These are phyloP conservation scores for Tylopilus felleus DNA, from an alignment of 768 basidiomycete genomes.

Conservation along the genomic window DNA sequence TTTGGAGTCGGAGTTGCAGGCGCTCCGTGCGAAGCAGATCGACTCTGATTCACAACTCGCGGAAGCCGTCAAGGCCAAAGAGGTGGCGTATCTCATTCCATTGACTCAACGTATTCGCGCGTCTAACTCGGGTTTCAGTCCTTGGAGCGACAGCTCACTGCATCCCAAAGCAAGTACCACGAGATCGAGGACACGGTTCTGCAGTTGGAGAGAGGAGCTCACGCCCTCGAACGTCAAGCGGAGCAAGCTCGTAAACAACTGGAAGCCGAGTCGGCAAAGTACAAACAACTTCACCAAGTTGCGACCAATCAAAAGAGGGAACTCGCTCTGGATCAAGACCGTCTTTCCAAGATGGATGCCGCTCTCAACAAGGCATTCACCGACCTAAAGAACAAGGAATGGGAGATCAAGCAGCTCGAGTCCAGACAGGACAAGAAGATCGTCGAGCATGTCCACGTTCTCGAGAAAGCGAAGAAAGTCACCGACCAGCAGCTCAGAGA, in stretches of 20 bases:
- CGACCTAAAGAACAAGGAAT: slow-evolving; percentile 78
- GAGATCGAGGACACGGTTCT: slow-evolving; percentile 88
- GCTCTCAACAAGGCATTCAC: slow-evolving; percentile 79
- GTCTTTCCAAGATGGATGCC: slow-evolving; percentile 66
- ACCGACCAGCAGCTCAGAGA: slow-evolving; percentile 89
- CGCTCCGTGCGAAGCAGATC: slow-evolving; percentile 63
- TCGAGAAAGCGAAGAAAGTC: slow-evolving; percentile 92
- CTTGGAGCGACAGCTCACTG: slow-evolving; percentile 71
- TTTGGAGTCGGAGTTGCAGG: slow-evolving; percentile 69
- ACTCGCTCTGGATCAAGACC: slow-evolving; percentile 62
- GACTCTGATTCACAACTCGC: slow-evolving; percentile 63
- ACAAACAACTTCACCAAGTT: slow-evolving; percentile 69
- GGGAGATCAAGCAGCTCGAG: slow-evolving; percentile 82
- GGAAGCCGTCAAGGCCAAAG: slow-evolving; percentile 62
- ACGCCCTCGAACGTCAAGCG: slow-evolving; percentile 66
- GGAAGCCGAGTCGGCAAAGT: slow-evolving; percentile 68
- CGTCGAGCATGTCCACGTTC: slow-evolving; percentile 94
- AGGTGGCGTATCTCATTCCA: slow-evolving; percentile 47
- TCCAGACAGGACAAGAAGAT: slow-evolving; percentile 96
- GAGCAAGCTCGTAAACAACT: slow-evolving; percentile 71
- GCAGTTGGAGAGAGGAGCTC: slow-evolving; percentile 79
- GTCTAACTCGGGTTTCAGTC: slow-evolving; percentile 43
- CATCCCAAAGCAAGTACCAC: slow-evolving; percentile 71
- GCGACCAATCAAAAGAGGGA: slow-evolving; percentile 66
- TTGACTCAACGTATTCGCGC: not conserved